These are phyloP conservation scores for Phallus indusiatus DNA, from an alignment of 768 basidiomycete species.

Conservation along the genomic window DNA sequence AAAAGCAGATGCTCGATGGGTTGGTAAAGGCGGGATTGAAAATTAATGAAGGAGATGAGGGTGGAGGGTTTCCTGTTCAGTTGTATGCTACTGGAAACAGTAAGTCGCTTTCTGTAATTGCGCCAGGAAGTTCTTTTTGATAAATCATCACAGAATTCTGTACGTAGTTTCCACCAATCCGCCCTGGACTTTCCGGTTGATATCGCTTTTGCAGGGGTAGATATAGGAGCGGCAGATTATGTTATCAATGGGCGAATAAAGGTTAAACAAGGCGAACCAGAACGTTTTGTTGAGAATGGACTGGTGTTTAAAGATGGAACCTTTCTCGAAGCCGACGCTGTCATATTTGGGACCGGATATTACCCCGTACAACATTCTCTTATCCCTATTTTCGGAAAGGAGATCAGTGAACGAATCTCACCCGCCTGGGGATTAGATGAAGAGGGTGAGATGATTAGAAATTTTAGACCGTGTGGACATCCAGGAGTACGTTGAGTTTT, in stretches of 20 bases:
- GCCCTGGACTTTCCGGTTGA: background rate
- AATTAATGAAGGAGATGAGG: constrained; percentile 26
- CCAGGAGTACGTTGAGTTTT: constrained; percentile 19
- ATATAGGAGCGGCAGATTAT: constrained; percentile 9
- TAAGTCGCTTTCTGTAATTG: constrained; percentile 10
- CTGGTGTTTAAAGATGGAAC: constrained; percentile 12
- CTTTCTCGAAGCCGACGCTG: constrained; percentile 9
- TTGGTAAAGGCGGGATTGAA: constrained; percentile 28
- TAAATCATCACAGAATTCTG: background rate
- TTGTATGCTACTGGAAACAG: constrained; percentile 25
- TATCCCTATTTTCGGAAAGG: constrained; percentile 27
- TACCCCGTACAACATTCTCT: constrained; percentile 23
- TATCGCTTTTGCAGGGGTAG: constrained; percentile 1
- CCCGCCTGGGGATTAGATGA: constrained; percentile 31
- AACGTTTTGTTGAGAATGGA: background rate
- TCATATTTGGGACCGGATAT: constrained; percentile 23
- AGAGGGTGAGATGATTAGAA: constrained; percentile 30
- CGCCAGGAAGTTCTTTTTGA: background rate
- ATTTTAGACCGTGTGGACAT: constrained; percentile 33
- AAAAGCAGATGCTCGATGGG: constrained; percentile 26
- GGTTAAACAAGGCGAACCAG: constrained; percentile 9
- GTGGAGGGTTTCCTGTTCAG: constrained; percentile 21
- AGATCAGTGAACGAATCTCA: constrained; percentile 22
- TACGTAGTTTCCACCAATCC: background rate
- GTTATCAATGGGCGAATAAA: constrained; percentile 10